These are phyloP conservation scores for Endoconidiophora laricicola DNA, from an alignment of 2,329 filamentous ascomycete genomes.

Conservation along the genomic window DNA sequence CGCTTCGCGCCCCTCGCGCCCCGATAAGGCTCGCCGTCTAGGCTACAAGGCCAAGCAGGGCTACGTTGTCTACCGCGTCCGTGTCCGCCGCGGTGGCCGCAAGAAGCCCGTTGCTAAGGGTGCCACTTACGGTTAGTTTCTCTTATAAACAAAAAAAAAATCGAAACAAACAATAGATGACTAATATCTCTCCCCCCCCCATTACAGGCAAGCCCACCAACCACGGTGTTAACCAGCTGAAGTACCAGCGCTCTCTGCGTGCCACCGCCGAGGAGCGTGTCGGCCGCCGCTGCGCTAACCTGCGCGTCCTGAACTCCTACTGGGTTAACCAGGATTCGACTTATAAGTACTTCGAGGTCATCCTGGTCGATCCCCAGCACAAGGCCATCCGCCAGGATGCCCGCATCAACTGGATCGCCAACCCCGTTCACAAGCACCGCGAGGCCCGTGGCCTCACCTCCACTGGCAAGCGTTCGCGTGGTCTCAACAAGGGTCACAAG, in stretches of 20 bases:
- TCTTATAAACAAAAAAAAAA: background rate
- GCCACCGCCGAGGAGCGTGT: slow-evolving; percentile 99
- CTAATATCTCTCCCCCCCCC: slow-evolving; percentile 14
- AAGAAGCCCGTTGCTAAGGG: slow-evolving; percentile 94
- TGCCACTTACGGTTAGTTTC: slow-evolving; percentile 81
- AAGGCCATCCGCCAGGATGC: slow-evolving; percentile 98
- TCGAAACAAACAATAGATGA: background rate
- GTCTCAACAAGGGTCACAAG: slow-evolving; percentile 96
- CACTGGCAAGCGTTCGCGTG: slow-evolving; percentile 98
- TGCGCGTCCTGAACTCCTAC: slow-evolving; percentile 99
- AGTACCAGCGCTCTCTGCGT: slow-evolving; percentile 99
- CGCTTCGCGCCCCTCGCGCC: slow-evolving; percentile 91
- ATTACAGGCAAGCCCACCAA: slow-evolving; percentile 94
- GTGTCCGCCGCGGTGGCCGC: slow-evolving; percentile 95
- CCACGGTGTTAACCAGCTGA: slow-evolving; percentile 99
- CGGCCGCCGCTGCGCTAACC: slow-evolving; percentile 94
- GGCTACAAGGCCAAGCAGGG: slow-evolving; percentile 99
- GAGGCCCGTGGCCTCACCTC: slow-evolving; percentile 92
- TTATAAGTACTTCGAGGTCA: slow-evolving; percentile 99
- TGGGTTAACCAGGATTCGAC: slow-evolving; percentile 99
- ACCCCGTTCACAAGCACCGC: slow-evolving; percentile 99
- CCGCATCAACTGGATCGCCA: slow-evolving; percentile 99
- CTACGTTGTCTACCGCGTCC: slow-evolving; percentile 99
- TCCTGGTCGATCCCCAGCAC: slow-evolving; percentile 99
- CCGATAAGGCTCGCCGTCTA: slow-evolving; percentile 98